Percentiles rank a stretch among this genome's conserved stretches.
Conservation (phyloP, 805 yeast species). For the Dipodascopsis uninucleata region DNA sequence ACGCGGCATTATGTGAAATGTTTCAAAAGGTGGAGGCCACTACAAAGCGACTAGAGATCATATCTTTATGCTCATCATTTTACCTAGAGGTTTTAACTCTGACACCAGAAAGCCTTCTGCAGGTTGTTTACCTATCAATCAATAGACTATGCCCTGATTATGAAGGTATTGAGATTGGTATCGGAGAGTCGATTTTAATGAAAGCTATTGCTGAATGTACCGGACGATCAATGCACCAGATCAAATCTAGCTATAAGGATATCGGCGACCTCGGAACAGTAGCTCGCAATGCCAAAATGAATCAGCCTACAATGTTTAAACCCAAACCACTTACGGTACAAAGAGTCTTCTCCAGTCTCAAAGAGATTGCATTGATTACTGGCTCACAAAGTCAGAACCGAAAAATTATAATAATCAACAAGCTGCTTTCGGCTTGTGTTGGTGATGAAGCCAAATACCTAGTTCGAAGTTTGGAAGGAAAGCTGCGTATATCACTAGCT, state of each 20-base stretch:
- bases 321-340: slow-evolving; percentile 75
- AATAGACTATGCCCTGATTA: slow-evolving; percentile 76
- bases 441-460: slow-evolving; percentile 86
- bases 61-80: slow-evolving; percentile 69
- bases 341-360: slow-evolving; percentile 68
- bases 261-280: slow-evolving; percentile 89
- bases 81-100: slow-evolving; percentile 59
- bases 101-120: slow-evolving; percentile 54
- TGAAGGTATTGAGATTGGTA: slow-evolving; percentile 87
- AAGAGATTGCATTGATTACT: slow-evolving; percentile 68
- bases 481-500: slow-evolving; percentile 86
- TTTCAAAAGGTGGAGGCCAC: slow-evolving; percentile 78
- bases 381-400: slow-evolving; percentile 79
- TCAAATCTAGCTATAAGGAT: slow-evolving; percentile 70
- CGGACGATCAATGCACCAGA: slow-evolving; percentile 68
- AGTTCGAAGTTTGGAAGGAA: slow-evolving; percentile 88
- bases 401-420: slow-evolving; percentile 75
- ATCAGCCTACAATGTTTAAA: slow-evolving; percentile 89
- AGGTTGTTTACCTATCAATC: slow-evolving; percentile 77
- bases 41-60: slow-evolving; percentile 77
- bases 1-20: slow-evolving; percentile 41
- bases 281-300: slow-evolving; percentile 76
- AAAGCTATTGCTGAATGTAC: slow-evolving; percentile 89
- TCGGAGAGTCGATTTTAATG: slow-evolving; percentile 84
- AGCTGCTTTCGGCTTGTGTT: slow-evolving; percentile 79